Evolutionary conservation across 257 asterid genomes (phyloP).

Genomic region (Hygrophila difformis): DNA sequence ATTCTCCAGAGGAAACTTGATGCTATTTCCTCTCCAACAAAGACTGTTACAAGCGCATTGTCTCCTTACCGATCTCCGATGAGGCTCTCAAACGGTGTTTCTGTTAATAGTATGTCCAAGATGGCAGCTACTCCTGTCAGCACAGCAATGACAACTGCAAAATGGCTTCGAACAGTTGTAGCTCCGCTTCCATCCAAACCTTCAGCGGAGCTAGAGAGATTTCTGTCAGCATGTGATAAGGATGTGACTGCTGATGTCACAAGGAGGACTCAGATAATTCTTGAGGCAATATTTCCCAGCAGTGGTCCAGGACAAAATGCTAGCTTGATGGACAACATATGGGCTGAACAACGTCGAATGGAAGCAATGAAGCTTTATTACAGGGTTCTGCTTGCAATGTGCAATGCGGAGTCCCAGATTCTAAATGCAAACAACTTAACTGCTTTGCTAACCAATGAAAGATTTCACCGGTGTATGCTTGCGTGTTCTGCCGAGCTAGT

Average conservation of each 20-base stretch:
- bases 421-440: constrained; percentile 72
- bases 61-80: constrained; percentile 72
- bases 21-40: constrained; percentile 69
- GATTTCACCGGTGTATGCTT: constrained; percentile 98
- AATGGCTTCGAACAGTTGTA: constrained; percentile 83
- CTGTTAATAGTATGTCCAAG: constrained; percentile 41
- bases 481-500: constrained; percentile 99
- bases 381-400: constrained; percentile 89
- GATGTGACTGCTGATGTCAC: constrained; percentile 78
- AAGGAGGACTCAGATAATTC: constrained; percentile 83
- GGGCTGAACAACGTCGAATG: constrained; percentile 94
- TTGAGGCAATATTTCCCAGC: constrained; percentile 90
- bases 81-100: constrained; percentile 31
- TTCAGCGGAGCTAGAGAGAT: constrained; percentile 68
- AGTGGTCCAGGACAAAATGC: constrained; percentile 78
- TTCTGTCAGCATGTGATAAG: constrained; percentile 73
- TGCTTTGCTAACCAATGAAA: constrained; percentile 81
- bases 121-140: constrained; percentile 86
- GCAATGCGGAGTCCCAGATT: constrained; percentile 80
- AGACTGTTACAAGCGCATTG: constrained; percentile 68
- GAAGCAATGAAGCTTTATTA: constrained; percentile 89
- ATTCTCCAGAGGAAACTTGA: constrained; percentile 63
- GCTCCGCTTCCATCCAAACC: constrained; percentile 88
- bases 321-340: constrained; percentile 79
- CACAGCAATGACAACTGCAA: constrained; percentile 96